phyloP scores from a whole-genome alignment of 352 stramenopile genomes.

The Phytophthora parvispora region DNA sequence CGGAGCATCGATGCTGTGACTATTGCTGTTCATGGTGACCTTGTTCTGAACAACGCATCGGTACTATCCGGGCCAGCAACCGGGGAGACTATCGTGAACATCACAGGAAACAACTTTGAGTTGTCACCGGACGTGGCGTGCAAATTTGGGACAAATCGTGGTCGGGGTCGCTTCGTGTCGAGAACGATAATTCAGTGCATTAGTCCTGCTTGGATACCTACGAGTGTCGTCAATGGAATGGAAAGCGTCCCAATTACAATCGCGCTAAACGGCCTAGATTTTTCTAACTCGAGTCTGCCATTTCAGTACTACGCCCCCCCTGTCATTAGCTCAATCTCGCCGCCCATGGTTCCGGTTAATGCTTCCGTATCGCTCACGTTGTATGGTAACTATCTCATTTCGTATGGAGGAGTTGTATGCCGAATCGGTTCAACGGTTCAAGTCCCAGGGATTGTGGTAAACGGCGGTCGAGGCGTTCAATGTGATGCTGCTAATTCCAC shows the following conservation, averaged over 20 bases:
- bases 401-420: constrained; percentile 37
- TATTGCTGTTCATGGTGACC: constrained; percentile 22
- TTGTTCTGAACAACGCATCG: constrained; percentile 21
- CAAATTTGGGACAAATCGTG: constrained; percentile 32
- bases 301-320: constrained; percentile 46
- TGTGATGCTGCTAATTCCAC: constrained; percentile 6
- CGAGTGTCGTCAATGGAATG: constrained; percentile 1
- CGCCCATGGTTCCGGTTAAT: constrained; percentile 19
- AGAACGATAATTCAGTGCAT: constrained; percentile 35
- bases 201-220: constrained; percentile 41
- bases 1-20: neutral
- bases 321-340: constrained; percentile 21
- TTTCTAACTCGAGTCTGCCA: constrained; percentile 31
- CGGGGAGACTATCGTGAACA: constrained; percentile 38
- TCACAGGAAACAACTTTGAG: constrained; percentile 34
- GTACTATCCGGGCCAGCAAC: constrained; percentile 31
- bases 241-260: constrained; percentile 28
- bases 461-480: constrained; percentile 23
- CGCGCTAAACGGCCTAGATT: constrained; percentile 36
- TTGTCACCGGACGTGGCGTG: constrained; percentile 28
- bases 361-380: constrained; percentile 20
- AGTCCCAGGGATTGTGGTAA: constrained; percentile 22
- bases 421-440: constrained; percentile 18
- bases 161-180: constrained; percentile 30
- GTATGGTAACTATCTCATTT: constrained; percentile 31